phyloP scores from a whole-genome alignment of 169 alveolate species.

The Neospora caninum region DNA sequence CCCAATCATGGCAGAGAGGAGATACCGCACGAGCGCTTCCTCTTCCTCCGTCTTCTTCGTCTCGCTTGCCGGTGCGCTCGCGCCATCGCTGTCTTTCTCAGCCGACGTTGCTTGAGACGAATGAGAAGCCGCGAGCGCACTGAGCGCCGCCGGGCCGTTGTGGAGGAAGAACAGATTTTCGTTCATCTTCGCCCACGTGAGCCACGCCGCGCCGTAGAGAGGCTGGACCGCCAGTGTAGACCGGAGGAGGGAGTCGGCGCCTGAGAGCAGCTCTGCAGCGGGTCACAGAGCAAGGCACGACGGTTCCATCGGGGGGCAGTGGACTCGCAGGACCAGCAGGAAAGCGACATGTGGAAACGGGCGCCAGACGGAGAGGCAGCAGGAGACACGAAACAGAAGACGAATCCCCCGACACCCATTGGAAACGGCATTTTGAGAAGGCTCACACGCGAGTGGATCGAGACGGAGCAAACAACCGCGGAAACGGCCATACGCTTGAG shows the following conservation, averaged over 20 bases:
- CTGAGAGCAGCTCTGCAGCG: conserved; percentile 49
- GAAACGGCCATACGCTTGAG: too few species aligned
- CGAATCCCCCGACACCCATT: too few species aligned
- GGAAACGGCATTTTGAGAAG: too few species aligned
- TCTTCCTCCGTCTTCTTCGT: background rate
- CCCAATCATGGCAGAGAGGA: conserved; percentile 23
- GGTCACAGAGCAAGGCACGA: background rate
- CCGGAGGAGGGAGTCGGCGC: conserved; percentile 52
- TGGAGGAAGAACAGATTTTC: conserved; percentile 65
- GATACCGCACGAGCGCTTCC: background rate
- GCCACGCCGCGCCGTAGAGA: conserved; percentile 74
- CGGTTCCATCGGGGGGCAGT: too few species aligned
- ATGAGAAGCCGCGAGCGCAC: background rate
- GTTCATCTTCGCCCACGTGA: conserved; percentile 74
- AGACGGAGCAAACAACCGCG: too few species aligned
- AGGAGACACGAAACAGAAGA: too few species aligned
- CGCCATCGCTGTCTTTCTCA: background rate
- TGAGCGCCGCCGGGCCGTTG: background rate
- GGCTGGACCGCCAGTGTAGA: conserved; percentile 72
- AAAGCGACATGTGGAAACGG: too few species aligned
- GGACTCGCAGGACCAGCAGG: too few species aligned
- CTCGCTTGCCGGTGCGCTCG: background rate
- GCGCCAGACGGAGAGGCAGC: too few species aligned
- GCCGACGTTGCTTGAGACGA: background rate
- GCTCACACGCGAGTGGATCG: too few species aligned